These are phyloP conservation scores for Panaeolus papilionaceus DNA, from an alignment of 768 basidiomycete genomes.

Conservation along the genomic window DNA sequence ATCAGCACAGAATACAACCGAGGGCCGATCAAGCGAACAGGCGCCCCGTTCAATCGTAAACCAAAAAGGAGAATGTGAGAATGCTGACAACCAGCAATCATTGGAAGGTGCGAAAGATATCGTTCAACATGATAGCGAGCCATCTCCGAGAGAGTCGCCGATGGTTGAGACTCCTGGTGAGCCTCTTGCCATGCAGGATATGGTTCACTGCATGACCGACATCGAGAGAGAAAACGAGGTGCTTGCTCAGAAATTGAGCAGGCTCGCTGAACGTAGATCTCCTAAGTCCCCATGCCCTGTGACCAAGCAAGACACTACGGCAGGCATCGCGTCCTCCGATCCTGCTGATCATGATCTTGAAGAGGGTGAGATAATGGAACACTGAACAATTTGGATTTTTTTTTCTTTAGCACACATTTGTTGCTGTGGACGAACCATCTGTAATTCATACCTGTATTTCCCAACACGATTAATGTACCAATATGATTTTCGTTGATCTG, in stretches of 20 bases:
- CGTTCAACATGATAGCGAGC: background rate
- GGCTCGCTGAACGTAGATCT: background rate
- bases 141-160: background rate
- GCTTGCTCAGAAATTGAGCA: background rate
- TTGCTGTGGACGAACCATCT: background rate
- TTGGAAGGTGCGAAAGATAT: background rate
- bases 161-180: constrained; percentile 3
- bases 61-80: background rate
- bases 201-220: background rate
- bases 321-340: background rate
- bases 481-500: too few relatives aligned
- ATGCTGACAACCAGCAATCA: too few relatives aligned
- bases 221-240: background rate
- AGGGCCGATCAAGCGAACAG: background rate
- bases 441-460: background rate
- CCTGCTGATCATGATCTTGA: constrained; percentile 3
- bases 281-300: background rate
- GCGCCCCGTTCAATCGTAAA: background rate
- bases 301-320: background rate
- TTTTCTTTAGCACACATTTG: background rate
- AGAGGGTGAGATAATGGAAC: constrained; percentile 4
- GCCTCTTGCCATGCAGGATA: background rate
- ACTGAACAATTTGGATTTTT: background rate
- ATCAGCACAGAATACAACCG: background rate
- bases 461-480: background rate